Evolutionary conservation across 2,329 filamentous ascomycete genomes (phyloP).

Genomic region (Alternaria gansuensis): DNA sequence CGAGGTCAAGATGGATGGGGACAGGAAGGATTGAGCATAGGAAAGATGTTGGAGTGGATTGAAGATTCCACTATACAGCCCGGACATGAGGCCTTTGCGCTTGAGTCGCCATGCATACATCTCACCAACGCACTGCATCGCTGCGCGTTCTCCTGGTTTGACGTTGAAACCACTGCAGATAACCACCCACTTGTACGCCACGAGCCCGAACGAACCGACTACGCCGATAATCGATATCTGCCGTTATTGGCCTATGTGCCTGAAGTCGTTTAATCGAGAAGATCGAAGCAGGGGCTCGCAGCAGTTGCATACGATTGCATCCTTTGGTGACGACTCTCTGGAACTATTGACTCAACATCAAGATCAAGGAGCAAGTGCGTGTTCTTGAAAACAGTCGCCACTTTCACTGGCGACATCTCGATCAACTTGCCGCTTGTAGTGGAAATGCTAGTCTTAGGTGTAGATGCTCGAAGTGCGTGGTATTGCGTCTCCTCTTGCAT

Average conservation of each 20-base stretch:
- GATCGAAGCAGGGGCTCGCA: constrained; percentile 15
- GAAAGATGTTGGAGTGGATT: neutral
- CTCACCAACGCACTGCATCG: neutral
- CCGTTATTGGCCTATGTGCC: too few species aligned
- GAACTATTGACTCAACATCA: constrained; percentile 3
- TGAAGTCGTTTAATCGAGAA: constrained; percentile 26
- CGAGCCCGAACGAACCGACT: neutral
- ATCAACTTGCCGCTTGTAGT: constrained; percentile 23
- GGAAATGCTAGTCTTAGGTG: neutral
- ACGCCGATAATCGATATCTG: neutral
- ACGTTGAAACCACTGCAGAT: neutral
- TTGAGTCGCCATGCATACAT: neutral
- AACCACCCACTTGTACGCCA: neutral
- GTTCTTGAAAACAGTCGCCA: constrained; percentile 18
- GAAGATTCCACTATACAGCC: constrained; percentile 21
- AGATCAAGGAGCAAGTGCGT: constrained; percentile 34
- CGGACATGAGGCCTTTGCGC: constrained; percentile 12
- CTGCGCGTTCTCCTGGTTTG: neutral
- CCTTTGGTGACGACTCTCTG: neutral
- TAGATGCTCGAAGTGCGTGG: constrained; percentile 10
- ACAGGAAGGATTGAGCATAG: constrained; percentile 23
- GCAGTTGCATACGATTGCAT: constrained; percentile 11
- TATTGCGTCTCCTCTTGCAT: constrained; percentile 27
- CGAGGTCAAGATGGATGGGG: constrained; percentile 50
- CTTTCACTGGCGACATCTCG: constrained; percentile 28